phyloP scores from a whole-genome alignment of 2,329 filamentous ascomycete genomes.

The Ophiostoma tasmaniense region DNA sequence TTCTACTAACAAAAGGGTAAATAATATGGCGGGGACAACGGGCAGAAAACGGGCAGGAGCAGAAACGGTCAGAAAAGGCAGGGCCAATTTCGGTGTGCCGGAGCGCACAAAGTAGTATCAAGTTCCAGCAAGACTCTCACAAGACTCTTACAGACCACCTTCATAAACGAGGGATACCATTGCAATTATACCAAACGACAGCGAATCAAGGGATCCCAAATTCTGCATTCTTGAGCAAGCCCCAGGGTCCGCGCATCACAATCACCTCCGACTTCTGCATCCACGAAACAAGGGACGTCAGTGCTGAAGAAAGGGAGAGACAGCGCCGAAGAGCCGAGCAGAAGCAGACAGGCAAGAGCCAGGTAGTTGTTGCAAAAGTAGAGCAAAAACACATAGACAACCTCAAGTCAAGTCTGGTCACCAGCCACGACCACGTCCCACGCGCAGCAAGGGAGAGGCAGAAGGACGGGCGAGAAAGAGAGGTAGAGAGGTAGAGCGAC shows the following conservation, averaged over 20 bases:
- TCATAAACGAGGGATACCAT: neutral
- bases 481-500: neutral
- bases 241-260: conserved; percentile 4
- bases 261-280: conserved; percentile 8
- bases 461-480: neutral
- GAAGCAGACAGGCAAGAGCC: neutral
- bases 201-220: conserved; percentile 4
- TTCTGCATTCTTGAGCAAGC: conserved; percentile 11
- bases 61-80: neutral
- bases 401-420: neutral
- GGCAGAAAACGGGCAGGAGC: conserved; percentile 3
- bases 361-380: neutral
- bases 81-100: neutral
- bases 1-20: neutral
- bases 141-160: neutral
- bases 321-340: neutral
- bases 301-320: conserved; percentile 13
- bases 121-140: neutral
- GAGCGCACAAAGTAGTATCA: neutral
- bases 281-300: conserved; percentile 3
- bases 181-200: conserved; percentile 5
- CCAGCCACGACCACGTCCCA: conserved; percentile 2
- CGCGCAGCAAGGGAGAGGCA: neutral
- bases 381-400: conserved; percentile 5
- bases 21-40: conserved; percentile 6